Conservation (phyloP, 805 yeast species). For the Cyberlindnera xylosilytica region DNA sequence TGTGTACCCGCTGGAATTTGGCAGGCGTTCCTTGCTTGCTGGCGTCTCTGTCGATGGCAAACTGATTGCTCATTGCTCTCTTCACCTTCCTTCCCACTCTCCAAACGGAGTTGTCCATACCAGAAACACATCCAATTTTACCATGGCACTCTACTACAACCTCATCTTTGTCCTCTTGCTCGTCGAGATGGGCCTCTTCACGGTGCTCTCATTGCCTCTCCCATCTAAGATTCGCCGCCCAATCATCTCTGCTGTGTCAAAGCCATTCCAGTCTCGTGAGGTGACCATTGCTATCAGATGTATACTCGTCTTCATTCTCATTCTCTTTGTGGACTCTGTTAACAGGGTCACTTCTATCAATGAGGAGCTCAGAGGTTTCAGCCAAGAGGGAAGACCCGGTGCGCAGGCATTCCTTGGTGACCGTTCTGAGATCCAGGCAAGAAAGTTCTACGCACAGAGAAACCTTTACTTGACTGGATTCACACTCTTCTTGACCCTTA, state of each 20-base stretch:
- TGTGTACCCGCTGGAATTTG: not conserved
- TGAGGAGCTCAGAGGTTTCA: slow-evolving; percentile 49
- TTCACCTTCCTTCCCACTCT: no score
- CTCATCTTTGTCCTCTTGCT: slow-evolving; percentile 68
- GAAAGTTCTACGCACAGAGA: slow-evolving; percentile 94
- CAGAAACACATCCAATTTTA: no score
- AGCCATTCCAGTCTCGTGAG: slow-evolving; percentile 68
- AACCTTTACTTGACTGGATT: slow-evolving; percentile 95
- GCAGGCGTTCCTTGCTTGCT: not conserved
- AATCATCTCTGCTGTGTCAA: slow-evolving; percentile 56
- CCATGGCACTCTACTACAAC: slow-evolving; percentile 32
- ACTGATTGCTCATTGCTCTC: no score
- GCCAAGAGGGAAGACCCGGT: slow-evolving; percentile 6
- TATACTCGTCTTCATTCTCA: slow-evolving; percentile 74
- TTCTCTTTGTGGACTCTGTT: slow-evolving; percentile 84
- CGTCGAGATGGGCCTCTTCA: slow-evolving; percentile 74
- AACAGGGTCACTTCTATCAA: slow-evolving; percentile 74
- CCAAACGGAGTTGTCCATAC: no score
- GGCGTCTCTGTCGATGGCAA: no score
- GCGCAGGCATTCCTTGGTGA: slow-evolving; percentile 38
- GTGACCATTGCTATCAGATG: slow-evolving; percentile 79
- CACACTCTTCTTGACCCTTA: slow-evolving; percentile 84
- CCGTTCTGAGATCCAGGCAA: slow-evolving; percentile 81
- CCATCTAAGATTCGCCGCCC: slow-evolving; percentile 74
- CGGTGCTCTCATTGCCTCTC: slow-evolving; percentile 78